phyloP scores from a whole-genome alignment of 441 rosid genomes.

The Gossypium schwendimanii region DNA sequence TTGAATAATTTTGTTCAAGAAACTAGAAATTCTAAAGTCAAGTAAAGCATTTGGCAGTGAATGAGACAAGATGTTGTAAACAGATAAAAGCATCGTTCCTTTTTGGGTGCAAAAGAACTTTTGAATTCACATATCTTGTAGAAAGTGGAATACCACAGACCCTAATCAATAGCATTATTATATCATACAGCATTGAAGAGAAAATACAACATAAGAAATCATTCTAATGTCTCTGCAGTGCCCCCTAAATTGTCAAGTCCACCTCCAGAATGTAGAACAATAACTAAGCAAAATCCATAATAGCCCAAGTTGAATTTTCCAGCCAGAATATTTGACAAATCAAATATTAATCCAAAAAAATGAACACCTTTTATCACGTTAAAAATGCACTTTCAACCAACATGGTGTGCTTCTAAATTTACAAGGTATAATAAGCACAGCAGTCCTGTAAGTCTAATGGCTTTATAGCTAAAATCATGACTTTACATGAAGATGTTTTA shows the following conservation, averaged over 20 bases:
- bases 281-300: neutral
- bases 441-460: neutral
- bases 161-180: neutral
- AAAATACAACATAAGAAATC: neutral
- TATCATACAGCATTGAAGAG: neutral
- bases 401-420: slow-evolving; percentile 4
- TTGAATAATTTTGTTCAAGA: neutral
- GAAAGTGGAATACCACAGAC: neutral
- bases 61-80: neutral
- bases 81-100: neutral
- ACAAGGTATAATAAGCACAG: neutral
- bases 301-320: neutral
- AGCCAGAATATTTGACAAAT: neutral
- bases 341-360: neutral
- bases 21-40: neutral
- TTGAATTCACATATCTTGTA: no score
- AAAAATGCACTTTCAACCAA: neutral
- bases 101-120: neutral
- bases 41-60: neutral
- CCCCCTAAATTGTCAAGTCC: neutral
- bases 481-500: neutral
- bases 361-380: neutral
- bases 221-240: neutral
- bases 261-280: neutral
- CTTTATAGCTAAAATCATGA: neutral